Evolutionary conservation across 2,329 filamentous ascomycete genomes (phyloP).

Genomic region (Amesomyces nigricolor): DNA sequence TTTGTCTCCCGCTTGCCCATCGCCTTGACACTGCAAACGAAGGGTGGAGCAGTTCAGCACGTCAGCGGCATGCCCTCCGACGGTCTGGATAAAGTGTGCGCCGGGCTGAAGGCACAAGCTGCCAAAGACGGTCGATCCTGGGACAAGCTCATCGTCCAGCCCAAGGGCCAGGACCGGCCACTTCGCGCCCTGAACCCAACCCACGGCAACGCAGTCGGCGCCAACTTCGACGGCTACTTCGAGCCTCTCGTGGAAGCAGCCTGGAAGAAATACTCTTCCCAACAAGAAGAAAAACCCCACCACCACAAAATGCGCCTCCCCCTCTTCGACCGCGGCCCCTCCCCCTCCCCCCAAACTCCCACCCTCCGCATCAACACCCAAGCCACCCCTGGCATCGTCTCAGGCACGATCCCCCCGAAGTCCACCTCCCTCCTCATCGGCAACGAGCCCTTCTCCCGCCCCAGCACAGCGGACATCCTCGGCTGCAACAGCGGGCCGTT

Average conservation of each 20-base stretch:
- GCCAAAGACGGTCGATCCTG: slow-evolving; percentile 52
- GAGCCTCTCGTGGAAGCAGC: slow-evolving; percentile 39
- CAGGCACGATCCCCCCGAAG: slow-evolving; percentile 41
- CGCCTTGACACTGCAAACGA: slow-evolving; percentile 43
- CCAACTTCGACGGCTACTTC: slow-evolving; percentile 41
- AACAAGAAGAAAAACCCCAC: not conserved
- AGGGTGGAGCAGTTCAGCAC: slow-evolving; percentile 39
- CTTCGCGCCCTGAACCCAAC: slow-evolving; percentile 42
- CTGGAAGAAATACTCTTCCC: slow-evolving; percentile 34
- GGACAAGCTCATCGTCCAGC: slow-evolving; percentile 48
- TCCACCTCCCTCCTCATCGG: slow-evolving; percentile 36
- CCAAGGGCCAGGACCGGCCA: slow-evolving; percentile 22
- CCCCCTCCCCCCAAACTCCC: not conserved
- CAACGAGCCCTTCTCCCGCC: slow-evolving; percentile 46
- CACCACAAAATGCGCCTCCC: not conserved
- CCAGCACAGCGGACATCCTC: slow-evolving; percentile 59
- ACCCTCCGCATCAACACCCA: slow-evolving; percentile 59
- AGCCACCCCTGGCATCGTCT: slow-evolving; percentile 48
- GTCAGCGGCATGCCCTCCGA: slow-evolving; percentile 54
- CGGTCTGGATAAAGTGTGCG: slow-evolving; percentile 52
- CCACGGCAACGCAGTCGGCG: slow-evolving; percentile 38
- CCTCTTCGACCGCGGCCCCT: not conserved
- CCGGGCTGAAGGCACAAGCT: slow-evolving; percentile 50
- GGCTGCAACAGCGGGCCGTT: slow-evolving; percentile 61
- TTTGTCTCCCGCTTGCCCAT: slow-evolving; percentile 55